Percentiles rank a stretch among this genome's conserved stretches.
These are phyloP conservation scores for Eurotiales sp. DNA, from an alignment of 2,329 filamentous ascomycete genomes.

Conservation along the genomic window DNA sequence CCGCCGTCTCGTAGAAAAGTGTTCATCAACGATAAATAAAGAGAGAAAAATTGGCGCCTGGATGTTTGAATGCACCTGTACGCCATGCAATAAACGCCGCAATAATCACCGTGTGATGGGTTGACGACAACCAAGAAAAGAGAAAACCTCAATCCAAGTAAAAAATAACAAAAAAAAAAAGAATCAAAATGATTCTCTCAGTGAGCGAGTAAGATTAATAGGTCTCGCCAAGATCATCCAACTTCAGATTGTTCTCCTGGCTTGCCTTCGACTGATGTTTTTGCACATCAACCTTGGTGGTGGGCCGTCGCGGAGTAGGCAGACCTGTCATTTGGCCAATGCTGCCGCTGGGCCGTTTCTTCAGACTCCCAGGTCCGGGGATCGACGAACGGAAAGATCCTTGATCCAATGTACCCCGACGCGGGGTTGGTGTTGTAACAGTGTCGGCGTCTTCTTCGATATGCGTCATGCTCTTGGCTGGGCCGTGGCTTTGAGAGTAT, in stretches of 20 bases:
- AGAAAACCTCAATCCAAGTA: slow-evolving; percentile 1
- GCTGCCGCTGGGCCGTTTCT: slow-evolving; percentile 51
- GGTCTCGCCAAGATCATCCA: slow-evolving; percentile 56
- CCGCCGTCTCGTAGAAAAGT: neutral
- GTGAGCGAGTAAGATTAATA: slow-evolving; percentile 38
- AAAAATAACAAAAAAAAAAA: slow-evolving; percentile 14
- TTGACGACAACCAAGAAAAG: neutral
- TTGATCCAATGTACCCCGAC: slow-evolving; percentile 42
- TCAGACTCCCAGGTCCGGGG: slow-evolving; percentile 46
- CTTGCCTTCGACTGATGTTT: slow-evolving; percentile 48
- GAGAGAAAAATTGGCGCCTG: slow-evolving; percentile 5
- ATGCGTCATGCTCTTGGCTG: slow-evolving; percentile 56
- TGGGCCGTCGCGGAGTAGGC: slow-evolving; percentile 38
- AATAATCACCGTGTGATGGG: slow-evolving; percentile 1
- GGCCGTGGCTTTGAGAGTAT: slow-evolving; percentile 51
- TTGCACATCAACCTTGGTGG: slow-evolving; percentile 28
- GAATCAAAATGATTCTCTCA: too few species aligned
- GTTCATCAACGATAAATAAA: neutral
- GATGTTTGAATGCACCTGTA: slow-evolving; percentile 10
- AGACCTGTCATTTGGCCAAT: slow-evolving; percentile 29
- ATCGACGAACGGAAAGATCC: slow-evolving; percentile 43
- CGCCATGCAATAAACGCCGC: slow-evolving; percentile 14
- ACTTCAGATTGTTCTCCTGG: slow-evolving; percentile 43
- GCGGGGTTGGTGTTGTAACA: slow-evolving; percentile 19
- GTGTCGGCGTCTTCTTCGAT: slow-evolving; percentile 46